Evolutionary conservation across 805 yeast species (phyloP).

Genomic region (Jamesozyma gamospora): DNA sequence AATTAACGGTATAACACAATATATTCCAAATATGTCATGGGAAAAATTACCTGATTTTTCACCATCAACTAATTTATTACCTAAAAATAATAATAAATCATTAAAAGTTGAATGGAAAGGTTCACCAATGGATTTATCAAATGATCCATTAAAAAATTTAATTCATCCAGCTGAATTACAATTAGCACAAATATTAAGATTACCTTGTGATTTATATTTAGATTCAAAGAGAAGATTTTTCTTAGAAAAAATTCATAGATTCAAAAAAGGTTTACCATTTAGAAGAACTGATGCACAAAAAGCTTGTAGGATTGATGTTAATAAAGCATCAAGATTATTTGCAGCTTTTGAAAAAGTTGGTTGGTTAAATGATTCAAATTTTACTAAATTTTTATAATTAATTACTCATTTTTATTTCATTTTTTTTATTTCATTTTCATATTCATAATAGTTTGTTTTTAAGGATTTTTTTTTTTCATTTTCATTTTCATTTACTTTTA

Average conservation of each 20-base stretch:
- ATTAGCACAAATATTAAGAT: conserved; percentile 73
- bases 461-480: too few species aligned
- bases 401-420: too few species aligned
- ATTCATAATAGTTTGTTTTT: too few species aligned
- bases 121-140: conserved; percentile 79
- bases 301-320: conserved; percentile 92
- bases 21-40: conserved; percentile 42
- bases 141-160: conserved; percentile 59
- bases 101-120: conserved; percentile 95
- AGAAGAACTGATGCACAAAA: conserved; percentile 96
- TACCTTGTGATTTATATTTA: conserved; percentile 75
- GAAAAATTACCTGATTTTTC: conserved; percentile 68
- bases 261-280: conserved; percentile 59
- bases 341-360: conserved; percentile 87
- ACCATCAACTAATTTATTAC: conserved; percentile 56
- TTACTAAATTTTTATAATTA: too few species aligned
- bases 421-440: too few species aligned
- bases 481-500: too few species aligned
- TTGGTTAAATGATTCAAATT: conserved; percentile 72
- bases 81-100: conserved; percentile 51
- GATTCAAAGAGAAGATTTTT: conserved; percentile 74
- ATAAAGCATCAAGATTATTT: conserved; percentile 81
- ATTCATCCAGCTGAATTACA: conserved; percentile 85
- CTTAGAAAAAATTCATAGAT: conserved; percentile 73
- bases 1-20: conserved; percentile 18